Evolutionary conservation across 2,329 filamentous ascomycete genomes (phyloP), one percentile per base, ranked within the genome.

Genomic region (Aureobasidium sp.): DNA sequence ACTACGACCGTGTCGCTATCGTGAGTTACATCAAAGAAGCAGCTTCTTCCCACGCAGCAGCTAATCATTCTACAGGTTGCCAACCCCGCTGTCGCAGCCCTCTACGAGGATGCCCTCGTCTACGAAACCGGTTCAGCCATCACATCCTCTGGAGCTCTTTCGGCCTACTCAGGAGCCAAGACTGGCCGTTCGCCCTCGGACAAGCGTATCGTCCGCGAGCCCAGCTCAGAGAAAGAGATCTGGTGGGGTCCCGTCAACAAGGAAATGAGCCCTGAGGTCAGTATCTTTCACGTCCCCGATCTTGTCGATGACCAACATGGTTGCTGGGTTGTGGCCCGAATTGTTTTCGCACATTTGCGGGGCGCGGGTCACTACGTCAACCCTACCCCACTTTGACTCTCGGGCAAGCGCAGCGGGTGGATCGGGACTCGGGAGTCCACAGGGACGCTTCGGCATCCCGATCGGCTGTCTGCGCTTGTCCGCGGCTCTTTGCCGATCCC

Each of bases 241-340:
- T 99, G 94, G 94, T 97, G 94, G 94, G 94, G 94, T 72, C 93
- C 94, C 61, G 94, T 99, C 69, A 99, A 99, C 84, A 97, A 97
- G 85, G 90, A 93, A 74, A 99, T 99, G 94, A 87, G 85, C 68
- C 85, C 91, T 70, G 92, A 97, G 77, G 94, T 97, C 88, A 86
- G 90, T 80, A 44, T 32, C 14, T 49, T 49, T 59, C 48, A 6
- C 34, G 7, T 41, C 21, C 37, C 39, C 48, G 39, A 53, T 45
- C 39, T 6, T 39, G 29, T 29, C 49, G 37, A 61, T 60, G 57
- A 60, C 27, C 41, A 60, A 42, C 16, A 53, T 37, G 47, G 36
- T 53, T 44, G 36, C 39, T 60, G 58, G 58, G 47, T 51, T 39
- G 37, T 51, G 48, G 58, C 37, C 57, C 57, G 57, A 42, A 59